Base-by-base conservation (phyloP, 495 filamentous ascomycete genomes). In the Penicillium soppii region DNA sequence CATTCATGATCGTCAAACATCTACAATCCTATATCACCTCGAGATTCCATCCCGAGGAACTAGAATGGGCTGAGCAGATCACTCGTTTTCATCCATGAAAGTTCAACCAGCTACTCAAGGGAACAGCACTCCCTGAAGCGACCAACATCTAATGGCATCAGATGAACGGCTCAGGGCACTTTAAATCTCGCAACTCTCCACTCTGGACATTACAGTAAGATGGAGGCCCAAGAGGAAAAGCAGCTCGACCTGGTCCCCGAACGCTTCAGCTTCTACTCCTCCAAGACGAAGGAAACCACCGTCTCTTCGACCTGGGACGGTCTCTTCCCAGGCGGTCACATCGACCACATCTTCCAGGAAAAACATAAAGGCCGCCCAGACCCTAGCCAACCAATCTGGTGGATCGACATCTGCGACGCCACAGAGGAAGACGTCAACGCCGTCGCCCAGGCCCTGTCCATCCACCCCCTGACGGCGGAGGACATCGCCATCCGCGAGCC, bases 191-290 rank as follows among this genome's bases (percentile, higher is more conserved):
- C 7, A 1, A 26, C 5, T 19, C 7, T 20, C 23, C 38, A 15
- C 32, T 15, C 46, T 15, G 15, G 17, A 19, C 12, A 2, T 15
- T 29, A 10, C 5, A 21, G 12, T 15, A 33, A 32, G 20, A 32
- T 27, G 23, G 38, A 55, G 4, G 3, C 7, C 7, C n/a, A 17
- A 12, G 6, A 26, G 21, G 52, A 50, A 23, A 54, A 50, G 38
- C 17, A 26, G 20, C 16, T 33, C 8, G 25, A 39, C 10, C 23
- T 22, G 6, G 15, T n/a, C 4, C 26, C 38, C 13, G 53, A 81
- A 60, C 82, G 90, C 0, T 95, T 92, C 70, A 90, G 87, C 56
- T 95, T 95, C 71, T 96, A 96, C 66, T 94, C 89, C 0, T 95
- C 90, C 0, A 83, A 87, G 16, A 81, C 85, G 58, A 87, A 94